Evolutionary conservation across 2,329 filamentous ascomycete genomes (phyloP), one percentile per base, ranked within the genome.

Genomic region (Seiridium cupressi): DNA sequence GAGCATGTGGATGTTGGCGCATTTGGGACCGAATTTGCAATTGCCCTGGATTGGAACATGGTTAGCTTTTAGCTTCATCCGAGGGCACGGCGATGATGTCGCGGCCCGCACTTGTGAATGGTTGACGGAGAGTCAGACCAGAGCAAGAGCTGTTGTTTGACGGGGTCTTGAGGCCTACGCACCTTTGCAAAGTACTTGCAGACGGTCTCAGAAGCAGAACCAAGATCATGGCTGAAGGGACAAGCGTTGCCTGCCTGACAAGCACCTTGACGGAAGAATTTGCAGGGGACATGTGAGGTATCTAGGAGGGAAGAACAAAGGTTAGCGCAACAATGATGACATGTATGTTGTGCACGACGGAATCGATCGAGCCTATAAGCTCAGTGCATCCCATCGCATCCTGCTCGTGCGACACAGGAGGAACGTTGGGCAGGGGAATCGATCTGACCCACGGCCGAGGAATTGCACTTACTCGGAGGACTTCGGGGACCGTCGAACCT

Each of bases 161-260:
- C 18, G 18, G 18, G 18, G 18, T 26, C 18, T 26, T 26, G 18
- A 26, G 18, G 18, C 18, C 18, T 26, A 26, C 18, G 18, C 80
- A 96, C 93, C 89, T 98, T 99, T 72, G 93, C 91, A 75, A 98
- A 99, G 79, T 98, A 99, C 79, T 98, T 99, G 88, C 95, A 99
- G 65, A 96, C 88, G 63, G 91, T 93, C 74, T 97, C 92, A 56
- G 90, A 86, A 46, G 93, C 87, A 36, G 88, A 85, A 73, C 95
- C 91, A 65, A 95, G 88, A 65, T 96, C 94, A 79, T 99, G 95
- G 69, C 93, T 92, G 78, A 98, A 99, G 46, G 95, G 95, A 79
- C 95, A 99, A 66, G 93, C 92, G 74, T 91, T 91, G 68, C 95
- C 95, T 60, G 95, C 95, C 83, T 98, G 94, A 76, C 95, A 99